phyloP scores from a whole-genome alignment of 2,329 filamentous ascomycete genomes.

The Thielaviopsis punctulata region DNA sequence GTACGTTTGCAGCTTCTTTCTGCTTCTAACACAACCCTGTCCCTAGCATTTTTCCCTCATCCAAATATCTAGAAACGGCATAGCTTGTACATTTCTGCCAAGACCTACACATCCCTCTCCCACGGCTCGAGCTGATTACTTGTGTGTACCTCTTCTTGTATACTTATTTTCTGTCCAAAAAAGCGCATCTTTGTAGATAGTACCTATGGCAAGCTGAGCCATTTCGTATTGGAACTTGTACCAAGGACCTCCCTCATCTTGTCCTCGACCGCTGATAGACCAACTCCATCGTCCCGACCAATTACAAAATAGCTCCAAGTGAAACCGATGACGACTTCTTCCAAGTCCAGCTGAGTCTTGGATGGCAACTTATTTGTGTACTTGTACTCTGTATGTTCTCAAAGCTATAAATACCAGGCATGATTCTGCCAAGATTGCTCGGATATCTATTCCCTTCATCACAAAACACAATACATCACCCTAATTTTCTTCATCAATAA shows the following conservation, averaged over 20 bases:
- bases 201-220: too few relatives aligned
- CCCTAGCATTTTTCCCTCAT: neutral
- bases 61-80: neutral
- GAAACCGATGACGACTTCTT: neutral
- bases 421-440: too few relatives aligned
- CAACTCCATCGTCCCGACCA: too few relatives aligned
- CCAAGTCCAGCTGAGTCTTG: neutral
- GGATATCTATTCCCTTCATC: neutral
- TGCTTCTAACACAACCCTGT: neutral
- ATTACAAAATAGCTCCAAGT: neutral
- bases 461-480: neutral
- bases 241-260: too few relatives aligned
- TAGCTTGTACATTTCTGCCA: neutral
- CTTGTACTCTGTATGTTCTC: too few relatives aligned
- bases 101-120: neutral
- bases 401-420: neutral
- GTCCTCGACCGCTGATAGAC: too few relatives aligned
- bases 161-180: neutral
- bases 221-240: too few relatives aligned
- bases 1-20: neutral
- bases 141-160: too few relatives aligned
- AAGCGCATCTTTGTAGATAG: too few relatives aligned
- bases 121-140: too few relatives aligned
- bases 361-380: too few relatives aligned
- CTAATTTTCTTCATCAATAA: neutral